A percentile compares a stretch with the other conserved stretches of the same genome.
Conservation (phyloP, 1,284 basidiomycete species). For the Peniophora sp. region DNA sequence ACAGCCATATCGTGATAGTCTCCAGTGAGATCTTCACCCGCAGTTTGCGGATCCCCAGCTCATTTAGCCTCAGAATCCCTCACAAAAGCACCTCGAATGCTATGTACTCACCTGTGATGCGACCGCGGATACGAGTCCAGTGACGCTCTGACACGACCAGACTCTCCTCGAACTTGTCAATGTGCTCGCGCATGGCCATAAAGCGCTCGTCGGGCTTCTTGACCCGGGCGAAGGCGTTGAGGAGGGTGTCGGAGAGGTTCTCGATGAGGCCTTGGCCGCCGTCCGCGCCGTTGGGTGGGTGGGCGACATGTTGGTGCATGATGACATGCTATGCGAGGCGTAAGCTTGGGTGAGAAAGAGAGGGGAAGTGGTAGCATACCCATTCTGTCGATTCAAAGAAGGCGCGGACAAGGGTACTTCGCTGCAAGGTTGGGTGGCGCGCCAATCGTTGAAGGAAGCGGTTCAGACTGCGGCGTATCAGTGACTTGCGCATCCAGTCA, state of each 20-base stretch:
- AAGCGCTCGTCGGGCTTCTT: conserved; percentile 97
- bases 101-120: conserved; percentile 76
- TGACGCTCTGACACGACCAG: conserved; percentile 75
- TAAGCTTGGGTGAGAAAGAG: conserved; percentile 4
- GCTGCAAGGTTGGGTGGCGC: conserved; percentile 91
- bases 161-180: conserved; percentile 95
- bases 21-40: conserved; percentile 80
- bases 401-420: conserved; percentile 81
- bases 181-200: conserved; percentile 80
- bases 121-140: conserved; percentile 64
- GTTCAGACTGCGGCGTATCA: conserved; percentile 57
- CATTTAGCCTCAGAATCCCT: conserved; percentile 67
- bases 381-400: conserved; percentile 98
- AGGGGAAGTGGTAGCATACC: conserved; percentile 42
- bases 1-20: conserved; percentile 98
- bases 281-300: conserved; percentile 72
- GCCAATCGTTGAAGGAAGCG: conserved; percentile 88
- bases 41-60: conserved; percentile 67
- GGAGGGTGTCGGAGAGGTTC: conserved; percentile 89
- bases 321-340: conserved; percentile 68
- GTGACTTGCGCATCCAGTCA: background rate
- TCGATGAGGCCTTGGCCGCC: conserved; percentile 80
- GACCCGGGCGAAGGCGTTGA: conserved; percentile 92
- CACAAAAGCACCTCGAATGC: conserved; percentile 14
- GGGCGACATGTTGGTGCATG: conserved; percentile 89